Evolutionary conservation across 768 basidiomycete species (phyloP).

Genomic region (Amanita phalloides): DNA sequence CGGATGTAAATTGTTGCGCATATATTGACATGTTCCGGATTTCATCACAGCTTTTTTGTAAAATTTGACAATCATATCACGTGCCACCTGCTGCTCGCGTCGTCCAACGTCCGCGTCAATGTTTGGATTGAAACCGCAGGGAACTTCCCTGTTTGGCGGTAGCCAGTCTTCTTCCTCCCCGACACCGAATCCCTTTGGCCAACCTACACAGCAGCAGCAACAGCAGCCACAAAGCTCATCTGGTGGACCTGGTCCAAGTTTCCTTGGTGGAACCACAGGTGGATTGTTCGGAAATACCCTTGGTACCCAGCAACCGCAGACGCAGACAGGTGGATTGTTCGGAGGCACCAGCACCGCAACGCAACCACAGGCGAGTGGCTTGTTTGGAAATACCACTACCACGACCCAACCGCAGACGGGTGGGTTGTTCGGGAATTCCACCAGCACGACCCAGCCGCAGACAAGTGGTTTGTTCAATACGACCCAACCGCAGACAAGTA

Average conservation of each 20-base stretch:
- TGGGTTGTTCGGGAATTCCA: neutral
- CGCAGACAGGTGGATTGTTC: slow-evolving; percentile 11
- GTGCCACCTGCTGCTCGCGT: neutral
- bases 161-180: slow-evolving; percentile 9
- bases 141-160: slow-evolving; percentile 22
- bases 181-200: slow-evolving; percentile 13
- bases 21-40: too few relatives aligned
- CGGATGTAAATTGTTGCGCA: too few relatives aligned
- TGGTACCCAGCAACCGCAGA: slow-evolving; percentile 4
- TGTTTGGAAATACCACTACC: slow-evolving; percentile 18
- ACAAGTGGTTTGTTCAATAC: slow-evolving; percentile 6
- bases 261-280: neutral
- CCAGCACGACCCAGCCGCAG: slow-evolving; percentile 5
- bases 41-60: too few relatives aligned
- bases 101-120: slow-evolving; percentile 15
- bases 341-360: neutral
- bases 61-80: neutral
- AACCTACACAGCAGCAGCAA: slow-evolving; percentile 13
- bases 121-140: slow-evolving; percentile 28
- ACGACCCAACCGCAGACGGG: slow-evolving; percentile 5
- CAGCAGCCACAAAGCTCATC: slow-evolving; percentile 10
- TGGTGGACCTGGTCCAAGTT: neutral
- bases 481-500: slow-evolving; percentile 4
- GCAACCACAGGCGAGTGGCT: neutral
- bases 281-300: slow-evolving; percentile 12